Evolutionary conservation across 1,284 basidiomycete species (phyloP), one percentile per base, ranked within the genome.

Genomic region (Malassezia dermatis): DNA sequence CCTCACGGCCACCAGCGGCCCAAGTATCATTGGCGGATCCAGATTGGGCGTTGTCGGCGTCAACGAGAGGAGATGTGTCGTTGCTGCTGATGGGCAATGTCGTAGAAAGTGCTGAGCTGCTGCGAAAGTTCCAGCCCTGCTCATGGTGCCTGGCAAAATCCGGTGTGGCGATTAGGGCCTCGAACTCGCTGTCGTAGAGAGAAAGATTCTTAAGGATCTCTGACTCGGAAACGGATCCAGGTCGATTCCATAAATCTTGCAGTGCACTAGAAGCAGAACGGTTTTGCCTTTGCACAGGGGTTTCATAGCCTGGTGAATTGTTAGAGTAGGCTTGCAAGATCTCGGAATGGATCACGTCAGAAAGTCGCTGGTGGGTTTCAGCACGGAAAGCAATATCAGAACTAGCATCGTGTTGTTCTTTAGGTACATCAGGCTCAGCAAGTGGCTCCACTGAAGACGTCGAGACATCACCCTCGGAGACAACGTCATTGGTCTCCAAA

Each of bases 101-200:
- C 11, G 27, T 32, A 8, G 32, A 37, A 6, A 35, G 21, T 2
- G 23, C 31, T 23, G 24, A 26, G 23, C 31, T 24, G 19, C 34
- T 35, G 21, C 46, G 46, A 12, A 39, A 21, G 37, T 11, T 26
- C 41, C 41, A 43, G 24, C 41, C 8, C 15, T 21, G 41, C 41
- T 26, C 23, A 17, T 43, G n/a, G 10, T n/a, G 46, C 27, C 23
- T 19, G 5, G 49, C 30, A 35, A 28, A 31, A 8, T 34, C 34
- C 2, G 53, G 53, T 28, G 53, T 56, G 3, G 47, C 46, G 15
- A 56, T 44, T 8, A 56, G 48, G 3, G 48, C 53, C 23, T 50
- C 53, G 27, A 56, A 56, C 28, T 56, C 53, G 21, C 41, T 50
- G 48, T 56, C 53, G 37, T 56, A 50, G 41, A 56, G 17, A 15